phyloP scores from a whole-genome alignment of 768 basidiomycete genomes.

The Gloeopeniophorella convolvens region DNA sequence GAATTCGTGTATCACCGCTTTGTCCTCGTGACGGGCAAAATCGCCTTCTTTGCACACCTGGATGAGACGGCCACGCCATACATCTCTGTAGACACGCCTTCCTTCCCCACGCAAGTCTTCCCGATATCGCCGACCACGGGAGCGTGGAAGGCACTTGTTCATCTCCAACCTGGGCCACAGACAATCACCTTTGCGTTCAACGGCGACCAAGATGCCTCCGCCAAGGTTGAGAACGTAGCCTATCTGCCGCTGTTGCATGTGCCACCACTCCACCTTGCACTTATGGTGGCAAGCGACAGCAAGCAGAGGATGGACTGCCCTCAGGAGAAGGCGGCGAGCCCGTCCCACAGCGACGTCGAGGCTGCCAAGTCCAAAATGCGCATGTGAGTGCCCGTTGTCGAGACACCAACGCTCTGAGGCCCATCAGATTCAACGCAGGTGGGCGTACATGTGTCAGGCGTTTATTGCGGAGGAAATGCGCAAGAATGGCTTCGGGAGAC shows the following conservation, averaged over 20 bases:
- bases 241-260: neutral
- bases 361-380: constrained; percentile 2
- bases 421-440: neutral
- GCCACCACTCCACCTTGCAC: neutral
- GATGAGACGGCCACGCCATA: neutral
- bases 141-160: neutral
- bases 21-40: neutral
- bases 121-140: neutral
- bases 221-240: neutral
- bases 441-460: constrained; percentile 4
- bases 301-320: neutral
- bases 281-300: neutral
- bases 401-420: neutral
- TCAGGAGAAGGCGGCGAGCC: neutral
- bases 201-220: neutral
- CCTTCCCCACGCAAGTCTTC: neutral
- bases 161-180: constrained; percentile 1
- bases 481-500: neutral
- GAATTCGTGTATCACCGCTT: neutral
- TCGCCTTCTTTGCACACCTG: neutral
- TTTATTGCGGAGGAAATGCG: constrained; percentile 3
- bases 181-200: neutral
- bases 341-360: neutral
- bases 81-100: neutral
- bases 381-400: neutral